Evolutionary conservation across 208 protist genomes (phyloP).

Genomic region (Spongospora subterranea): DNA sequence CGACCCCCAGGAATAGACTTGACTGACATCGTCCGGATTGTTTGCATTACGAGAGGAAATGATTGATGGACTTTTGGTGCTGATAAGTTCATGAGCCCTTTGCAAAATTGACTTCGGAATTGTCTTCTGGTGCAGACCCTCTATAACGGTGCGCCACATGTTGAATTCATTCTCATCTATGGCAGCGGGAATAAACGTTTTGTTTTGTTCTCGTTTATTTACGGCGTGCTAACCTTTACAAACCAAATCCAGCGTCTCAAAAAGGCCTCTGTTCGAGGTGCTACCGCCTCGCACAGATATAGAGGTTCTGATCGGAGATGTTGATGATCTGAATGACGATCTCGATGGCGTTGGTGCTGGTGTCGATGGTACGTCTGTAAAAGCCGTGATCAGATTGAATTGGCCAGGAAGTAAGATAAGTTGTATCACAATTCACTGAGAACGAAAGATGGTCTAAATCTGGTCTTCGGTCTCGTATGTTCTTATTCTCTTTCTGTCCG

Average conservation of each 20-base stretch:
- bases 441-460: conserved; percentile 25
- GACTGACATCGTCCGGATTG: conserved; percentile 5
- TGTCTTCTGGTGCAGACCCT: neutral
- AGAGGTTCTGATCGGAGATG: neutral
- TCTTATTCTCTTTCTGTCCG: neutral
- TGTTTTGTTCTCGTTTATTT: no score
- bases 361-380: neutral
- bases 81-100: neutral
- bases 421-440: neutral
- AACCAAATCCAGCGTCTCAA: neutral
- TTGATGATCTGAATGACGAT: neutral
- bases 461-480: neutral
- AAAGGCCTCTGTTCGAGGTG: neutral
- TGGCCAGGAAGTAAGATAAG: no score
- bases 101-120: neutral
- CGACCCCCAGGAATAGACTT: neutral
- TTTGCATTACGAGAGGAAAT: neutral
- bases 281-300: neutral
- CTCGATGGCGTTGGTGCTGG: neutral
- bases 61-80: neutral
- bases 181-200: no score
- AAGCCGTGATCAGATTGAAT: no score
- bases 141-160: neutral
- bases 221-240: neutral
- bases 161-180: neutral